Evolutionary conservation across 2,329 filamentous ascomycete genomes (phyloP).

Genomic region (Arthroderma uncinatum): DNA sequence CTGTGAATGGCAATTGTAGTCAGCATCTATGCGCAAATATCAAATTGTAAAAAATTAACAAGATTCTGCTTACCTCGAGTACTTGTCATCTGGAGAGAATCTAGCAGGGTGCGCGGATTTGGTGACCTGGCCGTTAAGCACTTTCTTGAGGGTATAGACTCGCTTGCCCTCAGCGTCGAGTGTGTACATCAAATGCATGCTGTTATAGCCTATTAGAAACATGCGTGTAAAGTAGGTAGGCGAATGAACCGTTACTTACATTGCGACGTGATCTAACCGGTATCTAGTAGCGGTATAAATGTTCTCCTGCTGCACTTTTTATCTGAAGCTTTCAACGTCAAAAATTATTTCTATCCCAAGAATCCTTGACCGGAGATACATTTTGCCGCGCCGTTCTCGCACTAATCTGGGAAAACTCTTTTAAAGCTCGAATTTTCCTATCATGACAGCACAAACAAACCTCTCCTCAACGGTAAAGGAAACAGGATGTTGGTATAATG

Average conservation of each 20-base stretch:
- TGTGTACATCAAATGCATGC: constrained; percentile 75
- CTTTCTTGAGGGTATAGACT: constrained; percentile 90
- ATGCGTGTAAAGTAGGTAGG: not conserved
- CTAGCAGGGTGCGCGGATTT: constrained; percentile 92
- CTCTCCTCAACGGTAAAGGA: not conserved
- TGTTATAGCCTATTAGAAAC: constrained; percentile 14
- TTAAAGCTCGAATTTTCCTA: not conserved
- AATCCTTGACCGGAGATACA: not conserved
- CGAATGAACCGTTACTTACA: not conserved
- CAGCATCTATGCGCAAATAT: not conserved
- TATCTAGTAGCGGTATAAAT: not conserved
- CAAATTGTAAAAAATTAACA: not conserved
- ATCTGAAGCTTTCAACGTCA: not conserved
- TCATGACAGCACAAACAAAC: not conserved
- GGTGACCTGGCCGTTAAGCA: constrained; percentile 68
- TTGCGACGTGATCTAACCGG: not conserved
- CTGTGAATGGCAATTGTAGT: constrained; percentile 32
- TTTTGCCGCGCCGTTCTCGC: not conserved
- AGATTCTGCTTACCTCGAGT: constrained; percentile 52
- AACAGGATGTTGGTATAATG: not conserved
- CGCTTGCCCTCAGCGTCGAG: constrained; percentile 73
- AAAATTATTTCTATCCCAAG: not conserved
- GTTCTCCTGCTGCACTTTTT: not conserved
- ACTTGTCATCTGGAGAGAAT: constrained; percentile 98
- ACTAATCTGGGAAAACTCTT: not conserved